phyloP scores from a whole-genome alignment of 129 eudicot species.

The Arctium minus region DNA sequence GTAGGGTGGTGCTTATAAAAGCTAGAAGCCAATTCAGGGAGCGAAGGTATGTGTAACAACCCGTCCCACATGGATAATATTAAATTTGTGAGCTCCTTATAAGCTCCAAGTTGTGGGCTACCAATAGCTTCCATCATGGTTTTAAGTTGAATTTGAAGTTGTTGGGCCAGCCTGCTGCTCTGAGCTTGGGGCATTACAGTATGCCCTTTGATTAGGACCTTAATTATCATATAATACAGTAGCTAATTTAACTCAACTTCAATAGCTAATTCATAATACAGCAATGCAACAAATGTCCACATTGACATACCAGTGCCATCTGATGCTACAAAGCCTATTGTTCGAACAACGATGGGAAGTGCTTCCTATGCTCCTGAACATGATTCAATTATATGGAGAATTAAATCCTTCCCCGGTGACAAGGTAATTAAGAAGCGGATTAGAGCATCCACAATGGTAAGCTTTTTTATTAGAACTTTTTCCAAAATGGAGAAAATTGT shows the following conservation, averaged over 20 bases:
- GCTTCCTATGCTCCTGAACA: constrained; percentile 87
- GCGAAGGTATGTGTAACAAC: constrained; percentile 52
- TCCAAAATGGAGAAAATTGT: no score
- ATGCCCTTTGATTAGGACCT: neutral
- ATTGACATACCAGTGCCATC: constrained; percentile 74
- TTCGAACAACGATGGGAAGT: constrained; percentile 83
- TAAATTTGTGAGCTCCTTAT: neutral
- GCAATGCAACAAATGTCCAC: constrained; percentile 76
- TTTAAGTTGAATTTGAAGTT: neutral
- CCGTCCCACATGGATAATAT: neutral
- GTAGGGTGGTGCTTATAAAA: constrained; percentile 77
- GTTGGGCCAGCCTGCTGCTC: neutral
- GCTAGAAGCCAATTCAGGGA: constrained; percentile 89
- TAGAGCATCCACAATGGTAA: neutral
- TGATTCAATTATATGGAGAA: constrained; percentile 75
- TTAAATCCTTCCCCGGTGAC: constrained; percentile 80
- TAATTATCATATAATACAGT: constrained; percentile 1
- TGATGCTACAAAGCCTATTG: constrained; percentile 74
- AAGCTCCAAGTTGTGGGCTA: neutral
- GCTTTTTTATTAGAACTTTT: neutral
- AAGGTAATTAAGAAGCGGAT: constrained; percentile 40
- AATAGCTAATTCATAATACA: constrained; percentile 26
- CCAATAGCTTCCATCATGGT: neutral
- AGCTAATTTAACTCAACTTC: neutral
- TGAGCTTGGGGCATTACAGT: neutral